phyloP scores from a whole-genome alignment of 352 stramenopile species.

The Pythium scleroteichum region DNA sequence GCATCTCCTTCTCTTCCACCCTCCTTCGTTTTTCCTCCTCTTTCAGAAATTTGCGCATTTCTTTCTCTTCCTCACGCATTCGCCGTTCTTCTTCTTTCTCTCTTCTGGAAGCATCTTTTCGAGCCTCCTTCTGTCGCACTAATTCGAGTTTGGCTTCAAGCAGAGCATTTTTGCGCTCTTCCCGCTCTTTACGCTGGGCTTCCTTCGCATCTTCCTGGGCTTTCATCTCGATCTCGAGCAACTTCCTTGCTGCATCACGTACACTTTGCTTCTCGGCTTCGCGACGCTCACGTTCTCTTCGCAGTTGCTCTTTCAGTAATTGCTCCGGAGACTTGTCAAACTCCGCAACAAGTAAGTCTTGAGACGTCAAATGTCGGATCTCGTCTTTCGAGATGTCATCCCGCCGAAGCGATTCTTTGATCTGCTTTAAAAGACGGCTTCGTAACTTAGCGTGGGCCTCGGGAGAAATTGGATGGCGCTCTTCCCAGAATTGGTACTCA shows the following conservation, averaged over 20 bases:
- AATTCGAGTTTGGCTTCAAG: constrained; percentile 64
- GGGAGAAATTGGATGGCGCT: constrained; percentile 61
- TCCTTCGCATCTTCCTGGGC: constrained; percentile 76
- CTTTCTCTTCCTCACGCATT: constrained; percentile 70
- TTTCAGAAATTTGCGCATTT: constrained; percentile 61
- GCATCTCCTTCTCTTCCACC: constrained; percentile 66
- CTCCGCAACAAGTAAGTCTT: constrained; percentile 49
- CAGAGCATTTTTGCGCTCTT: constrained; percentile 72
- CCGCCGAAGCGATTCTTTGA: constrained; percentile 47
- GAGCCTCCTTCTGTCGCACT: constrained; percentile 61
- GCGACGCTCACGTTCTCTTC: constrained; percentile 51
- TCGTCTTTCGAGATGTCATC: constrained; percentile 38
- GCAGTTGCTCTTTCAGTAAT: constrained; percentile 32
- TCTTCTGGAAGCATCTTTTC: constrained; percentile 57
- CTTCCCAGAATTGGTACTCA: constrained; percentile 87
- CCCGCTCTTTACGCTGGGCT: constrained; percentile 58
- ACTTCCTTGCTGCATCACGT: constrained; percentile 62
- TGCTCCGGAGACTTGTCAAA: constrained; percentile 47
- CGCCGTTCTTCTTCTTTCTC: constrained; percentile 71
- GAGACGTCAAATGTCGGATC: constrained; percentile 40
- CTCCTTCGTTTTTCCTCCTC: constrained; percentile 77
- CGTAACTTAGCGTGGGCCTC: constrained; percentile 66
- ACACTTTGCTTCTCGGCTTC: constrained; percentile 74
- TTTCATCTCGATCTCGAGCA: constrained; percentile 80
- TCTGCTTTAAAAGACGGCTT: constrained; percentile 51